Percentiles rank a stretch among this genome's conserved stretches.
Evolutionary conservation across 306 rosid species (phyloP).

Genomic region (Amphicarpaea edgeworthii): DNA sequence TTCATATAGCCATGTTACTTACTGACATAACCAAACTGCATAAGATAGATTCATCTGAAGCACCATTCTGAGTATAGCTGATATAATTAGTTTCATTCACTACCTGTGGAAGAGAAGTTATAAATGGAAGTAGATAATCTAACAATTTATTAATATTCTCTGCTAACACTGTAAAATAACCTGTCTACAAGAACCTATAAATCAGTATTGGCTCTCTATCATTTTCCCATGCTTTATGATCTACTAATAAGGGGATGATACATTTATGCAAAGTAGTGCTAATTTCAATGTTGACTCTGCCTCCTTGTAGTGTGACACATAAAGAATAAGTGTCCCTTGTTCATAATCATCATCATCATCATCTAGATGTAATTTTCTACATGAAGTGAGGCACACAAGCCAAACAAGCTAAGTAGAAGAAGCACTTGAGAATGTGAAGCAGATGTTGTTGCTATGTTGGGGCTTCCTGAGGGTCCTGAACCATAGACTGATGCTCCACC

Average conservation of each 20-base stretch:
- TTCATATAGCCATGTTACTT: not conserved
- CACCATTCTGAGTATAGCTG: slow-evolving; percentile 1
- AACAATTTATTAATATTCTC: slow-evolving; percentile 56
- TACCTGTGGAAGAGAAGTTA: slow-evolving; percentile 30
- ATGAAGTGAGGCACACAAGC: slow-evolving; percentile 58
- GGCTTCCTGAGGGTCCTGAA: slow-evolving; percentile 72
- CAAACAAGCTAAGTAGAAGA: slow-evolving; percentile 52
- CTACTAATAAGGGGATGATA: slow-evolving; percentile 53
- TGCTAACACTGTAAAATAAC: slow-evolving; percentile 58
- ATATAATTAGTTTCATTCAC: not conserved
- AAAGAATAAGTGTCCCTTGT: slow-evolving; percentile 46
- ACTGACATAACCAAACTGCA: not conserved
- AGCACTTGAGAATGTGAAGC: slow-evolving; percentile 53
- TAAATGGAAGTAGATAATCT: slow-evolving; percentile 51
- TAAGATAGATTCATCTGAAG: slow-evolving; percentile 4
- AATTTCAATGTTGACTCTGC: slow-evolving; percentile 48
- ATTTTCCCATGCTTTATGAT: slow-evolving; percentile 54
- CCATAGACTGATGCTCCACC: slow-evolving; percentile 77
- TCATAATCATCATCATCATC: too few species aligned
- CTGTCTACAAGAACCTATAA: slow-evolving; percentile 69
- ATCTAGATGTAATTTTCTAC: slow-evolving; percentile 58
- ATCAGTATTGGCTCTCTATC: slow-evolving; percentile 55
- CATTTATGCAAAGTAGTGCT: slow-evolving; percentile 52
- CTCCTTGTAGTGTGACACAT: slow-evolving; percentile 42
- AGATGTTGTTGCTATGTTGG: slow-evolving; percentile 70